Conservation (phyloP, 371 early-diverging fungal species). For the Nosema muscidifuracis region DNA sequence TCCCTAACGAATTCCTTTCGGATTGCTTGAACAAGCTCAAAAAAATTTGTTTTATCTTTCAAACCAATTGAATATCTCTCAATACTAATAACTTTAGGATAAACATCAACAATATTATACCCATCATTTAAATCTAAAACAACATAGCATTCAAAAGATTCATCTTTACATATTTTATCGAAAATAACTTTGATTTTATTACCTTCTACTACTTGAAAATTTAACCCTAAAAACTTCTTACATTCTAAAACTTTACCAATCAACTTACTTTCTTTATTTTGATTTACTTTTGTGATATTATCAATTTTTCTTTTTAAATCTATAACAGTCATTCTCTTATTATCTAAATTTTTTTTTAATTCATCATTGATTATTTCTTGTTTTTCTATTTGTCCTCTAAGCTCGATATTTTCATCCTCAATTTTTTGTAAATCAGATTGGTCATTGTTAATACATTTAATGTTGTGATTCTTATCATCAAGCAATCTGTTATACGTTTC, state of each 20-base stretch:
- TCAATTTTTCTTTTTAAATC: slow-evolving; percentile 19
- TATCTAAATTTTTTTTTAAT: neutral
- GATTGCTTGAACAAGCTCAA: slow-evolving; percentile 21
- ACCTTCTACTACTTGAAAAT: slow-evolving; percentile 18
- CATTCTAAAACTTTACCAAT: slow-evolving; percentile 7
- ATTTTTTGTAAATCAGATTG: slow-evolving; percentile 4
- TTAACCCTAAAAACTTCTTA: slow-evolving; percentile 42
- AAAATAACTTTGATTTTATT: slow-evolving; percentile 41
- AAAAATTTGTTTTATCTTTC: slow-evolving; percentile 24
- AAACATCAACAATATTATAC: slow-evolving; percentile 18
- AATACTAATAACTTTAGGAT: slow-evolving; percentile 31
- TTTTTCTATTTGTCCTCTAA: slow-evolving; percentile 41
- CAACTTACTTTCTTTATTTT: slow-evolving; percentile 16
- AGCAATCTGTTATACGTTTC: slow-evolving; percentile 20
- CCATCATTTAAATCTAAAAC: slow-evolving; percentile 33
- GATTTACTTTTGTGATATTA: slow-evolving; percentile 1
- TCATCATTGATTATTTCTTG: slow-evolving; percentile 15
- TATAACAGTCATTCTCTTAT: slow-evolving; percentile 7
- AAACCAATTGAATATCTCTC: slow-evolving; percentile 30
- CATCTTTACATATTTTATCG: slow-evolving; percentile 10
- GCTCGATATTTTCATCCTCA: slow-evolving; percentile 24
- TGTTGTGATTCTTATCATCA: slow-evolving; percentile 14
- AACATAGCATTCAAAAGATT: slow-evolving; percentile 34
- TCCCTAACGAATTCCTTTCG: slow-evolving; percentile 38
- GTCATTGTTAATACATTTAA: neutral